Percentiles rank a stretch among this genome's conserved stretches.
phyloP scores from a whole-genome alignment of 2,329 filamentous ascomycete genomes.

The Arthrobotrys musiformis region DNA sequence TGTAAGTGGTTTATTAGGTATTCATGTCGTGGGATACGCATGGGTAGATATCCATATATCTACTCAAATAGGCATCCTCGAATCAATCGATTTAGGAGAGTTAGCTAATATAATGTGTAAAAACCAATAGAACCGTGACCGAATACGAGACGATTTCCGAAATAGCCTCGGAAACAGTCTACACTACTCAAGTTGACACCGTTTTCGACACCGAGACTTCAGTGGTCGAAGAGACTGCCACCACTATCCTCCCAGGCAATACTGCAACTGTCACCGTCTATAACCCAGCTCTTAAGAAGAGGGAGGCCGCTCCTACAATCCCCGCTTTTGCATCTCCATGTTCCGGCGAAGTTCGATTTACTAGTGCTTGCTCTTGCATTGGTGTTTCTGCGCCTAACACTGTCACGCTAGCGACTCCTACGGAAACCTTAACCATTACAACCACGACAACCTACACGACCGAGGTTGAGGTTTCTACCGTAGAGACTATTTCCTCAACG shows the following conservation, averaged over 20 bases:
- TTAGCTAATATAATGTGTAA: background rate
- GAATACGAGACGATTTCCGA: background rate
- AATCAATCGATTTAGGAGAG: no score
- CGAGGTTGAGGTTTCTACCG: background rate
- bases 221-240: background rate
- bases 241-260: background rate
- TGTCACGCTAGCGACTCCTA: background rate
- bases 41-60: no score
- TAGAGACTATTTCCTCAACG: background rate
- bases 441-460: conserved; percentile 10
- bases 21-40: background rate
- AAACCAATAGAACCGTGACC: background rate
- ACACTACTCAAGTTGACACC: conserved; percentile 1
- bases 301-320: conserved; percentile 19
- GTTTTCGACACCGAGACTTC: conserved; percentile 9
- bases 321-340: conserved; percentile 60
- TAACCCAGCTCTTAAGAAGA: conserved; percentile 29
- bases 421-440: background rate
- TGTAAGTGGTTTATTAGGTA: background rate
- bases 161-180: background rate
- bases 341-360: conserved; percentile 56
- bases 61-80: no score
- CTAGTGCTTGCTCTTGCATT: conserved; percentile 60
- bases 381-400: conserved; percentile 41
- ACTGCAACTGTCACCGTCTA: background rate